These are phyloP conservation scores for Arthrinium phaeospermum DNA, from an alignment of 2,329 filamentous ascomycete species.

Conservation along the genomic window DNA sequence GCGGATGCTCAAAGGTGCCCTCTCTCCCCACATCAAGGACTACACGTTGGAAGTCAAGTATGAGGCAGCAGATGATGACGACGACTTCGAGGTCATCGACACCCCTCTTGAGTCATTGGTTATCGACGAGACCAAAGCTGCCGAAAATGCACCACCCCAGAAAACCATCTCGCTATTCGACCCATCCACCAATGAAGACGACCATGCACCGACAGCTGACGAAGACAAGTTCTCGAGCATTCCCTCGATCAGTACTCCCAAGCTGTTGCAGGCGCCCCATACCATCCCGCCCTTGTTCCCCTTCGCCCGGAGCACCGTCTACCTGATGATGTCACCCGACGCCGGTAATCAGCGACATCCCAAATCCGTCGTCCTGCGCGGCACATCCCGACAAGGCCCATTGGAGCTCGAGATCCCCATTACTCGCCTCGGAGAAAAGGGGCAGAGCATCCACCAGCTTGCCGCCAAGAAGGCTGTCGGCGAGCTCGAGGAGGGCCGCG, in stretches of 20 bases:
- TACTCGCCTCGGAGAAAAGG: slow-evolving; percentile 49
- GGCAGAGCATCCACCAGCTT: slow-evolving; percentile 70
- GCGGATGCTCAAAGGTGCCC: slow-evolving; percentile 74
- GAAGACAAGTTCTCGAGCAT: slow-evolving; percentile 54
- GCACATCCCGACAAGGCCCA: slow-evolving; percentile 60
- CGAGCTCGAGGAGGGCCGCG: slow-evolving; percentile 73
- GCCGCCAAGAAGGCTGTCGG: slow-evolving; percentile 70
- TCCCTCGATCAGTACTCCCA: slow-evolving; percentile 57
- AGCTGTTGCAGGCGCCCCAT: slow-evolving; percentile 67
- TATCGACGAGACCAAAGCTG: slow-evolving; percentile 26
- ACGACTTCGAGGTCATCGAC: slow-evolving; percentile 65
- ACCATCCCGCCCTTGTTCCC: slow-evolving; percentile 69
- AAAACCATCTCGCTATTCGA: slow-evolving; percentile 67
- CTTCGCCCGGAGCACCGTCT: slow-evolving; percentile 69
- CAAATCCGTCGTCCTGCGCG: slow-evolving; percentile 63
- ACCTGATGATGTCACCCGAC: slow-evolving; percentile 65
- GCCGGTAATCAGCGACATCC: slow-evolving; percentile 48
- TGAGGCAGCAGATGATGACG: slow-evolving; percentile 34
- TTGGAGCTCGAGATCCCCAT: slow-evolving; percentile 70
- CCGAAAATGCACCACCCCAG: slow-evolving; percentile 29
- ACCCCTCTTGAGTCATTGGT: slow-evolving; percentile 45
- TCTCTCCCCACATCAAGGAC: slow-evolving; percentile 69
- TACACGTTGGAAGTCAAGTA: slow-evolving; percentile 70
- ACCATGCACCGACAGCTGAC: slow-evolving; percentile 34
- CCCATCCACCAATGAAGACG: slow-evolving; percentile 45